Evolutionary conservation across 2,329 filamentous ascomycete genomes (phyloP).

Genomic region (Aaosphaeria arxii): DNA sequence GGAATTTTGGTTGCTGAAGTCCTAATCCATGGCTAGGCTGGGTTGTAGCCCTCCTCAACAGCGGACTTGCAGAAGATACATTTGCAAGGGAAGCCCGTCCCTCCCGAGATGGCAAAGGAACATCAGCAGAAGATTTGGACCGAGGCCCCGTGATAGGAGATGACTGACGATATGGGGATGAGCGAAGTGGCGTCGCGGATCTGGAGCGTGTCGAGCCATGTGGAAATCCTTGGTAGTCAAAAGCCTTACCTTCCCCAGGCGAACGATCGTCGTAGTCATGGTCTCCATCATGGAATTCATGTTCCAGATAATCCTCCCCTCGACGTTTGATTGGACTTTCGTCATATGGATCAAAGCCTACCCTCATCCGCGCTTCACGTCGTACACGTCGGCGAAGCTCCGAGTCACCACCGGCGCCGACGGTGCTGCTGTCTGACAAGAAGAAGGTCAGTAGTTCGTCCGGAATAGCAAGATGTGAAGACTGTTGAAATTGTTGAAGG

Average conservation of each 20-base stretch:
- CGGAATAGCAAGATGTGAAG: constrained; percentile 81
- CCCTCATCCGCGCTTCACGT: constrained; percentile 57
- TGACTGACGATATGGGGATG: constrained; percentile 10
- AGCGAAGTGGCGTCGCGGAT: constrained; percentile 14
- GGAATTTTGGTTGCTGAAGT: constrained; percentile 20
- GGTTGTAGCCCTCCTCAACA: constrained; percentile 31
- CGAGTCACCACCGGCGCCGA: constrained; percentile 62
- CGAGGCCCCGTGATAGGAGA: constrained; percentile 8
- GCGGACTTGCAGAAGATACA: constrained; percentile 28
- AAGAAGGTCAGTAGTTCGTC: constrained; percentile 91
- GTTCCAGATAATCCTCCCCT: constrained; percentile 63
- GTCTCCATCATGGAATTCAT: constrained; percentile 18
- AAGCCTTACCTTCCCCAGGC: constrained; percentile 7
- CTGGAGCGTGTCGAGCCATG: constrained; percentile 18
- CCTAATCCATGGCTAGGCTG: not conserved
- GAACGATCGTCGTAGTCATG: constrained; percentile 7
- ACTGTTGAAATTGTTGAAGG: constrained; percentile 88
- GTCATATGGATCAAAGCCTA: constrained; percentile 71
- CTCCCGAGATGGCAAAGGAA: constrained; percentile 15
- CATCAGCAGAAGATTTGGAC: constrained; percentile 11
- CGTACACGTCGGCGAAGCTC: constrained; percentile 59
- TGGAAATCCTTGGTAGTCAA: constrained; percentile 31
- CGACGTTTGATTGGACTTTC: constrained; percentile 66
- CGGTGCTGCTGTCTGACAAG: constrained; percentile 65
- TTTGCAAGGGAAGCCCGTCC: constrained; percentile 6